Conservation (phyloP, 352 stramenopile genomes). For the Phytophthora uliginosa region DNA sequence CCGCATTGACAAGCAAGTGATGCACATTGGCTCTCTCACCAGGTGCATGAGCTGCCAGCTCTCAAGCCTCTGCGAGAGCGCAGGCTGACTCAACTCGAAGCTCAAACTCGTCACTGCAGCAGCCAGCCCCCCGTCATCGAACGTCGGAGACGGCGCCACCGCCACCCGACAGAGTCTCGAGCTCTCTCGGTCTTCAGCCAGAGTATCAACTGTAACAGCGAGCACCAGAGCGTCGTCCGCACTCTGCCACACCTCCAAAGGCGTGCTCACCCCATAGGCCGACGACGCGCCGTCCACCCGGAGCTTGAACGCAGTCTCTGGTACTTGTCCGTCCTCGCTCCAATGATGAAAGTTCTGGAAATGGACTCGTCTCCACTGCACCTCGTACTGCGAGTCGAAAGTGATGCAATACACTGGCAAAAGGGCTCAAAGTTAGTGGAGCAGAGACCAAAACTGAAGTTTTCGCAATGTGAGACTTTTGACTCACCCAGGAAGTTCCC, state of each 20-base stretch:
- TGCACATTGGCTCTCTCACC: conserved; percentile 31
- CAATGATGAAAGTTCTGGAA: conserved; percentile 22
- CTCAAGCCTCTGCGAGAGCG: conserved; percentile 39
- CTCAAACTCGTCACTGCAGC: conserved; percentile 37
- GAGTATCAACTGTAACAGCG: conserved; percentile 40
- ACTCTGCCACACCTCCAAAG: conserved; percentile 73
- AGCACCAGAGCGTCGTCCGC: conserved; percentile 58
- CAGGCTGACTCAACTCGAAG: conserved; percentile 49
- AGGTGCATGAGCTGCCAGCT: conserved; percentile 65
- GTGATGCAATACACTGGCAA: conserved; percentile 60
- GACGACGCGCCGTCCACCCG: conserved; percentile 26
- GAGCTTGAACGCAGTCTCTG: conserved; percentile 26
- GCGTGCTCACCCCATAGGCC: conserved; percentile 26
- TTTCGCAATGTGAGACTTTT: neutral
- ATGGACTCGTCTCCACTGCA: conserved; percentile 61
- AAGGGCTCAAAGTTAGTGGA: neutral
- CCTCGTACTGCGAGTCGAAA: conserved; percentile 44
- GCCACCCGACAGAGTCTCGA: conserved; percentile 47
- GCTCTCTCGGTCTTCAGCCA: conserved; percentile 31
- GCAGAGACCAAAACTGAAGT: neutral
- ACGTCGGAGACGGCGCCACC: conserved; percentile 51
- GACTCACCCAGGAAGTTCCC: conserved; percentile 66
- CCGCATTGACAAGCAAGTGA: conserved; percentile 59
- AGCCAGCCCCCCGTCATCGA: conserved; percentile 13
- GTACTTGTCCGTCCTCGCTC: conserved; percentile 15